Evolutionary conservation across 108 stramenopile genomes (phyloP).

Genomic region (Stephanodiscus minutulus): DNA sequence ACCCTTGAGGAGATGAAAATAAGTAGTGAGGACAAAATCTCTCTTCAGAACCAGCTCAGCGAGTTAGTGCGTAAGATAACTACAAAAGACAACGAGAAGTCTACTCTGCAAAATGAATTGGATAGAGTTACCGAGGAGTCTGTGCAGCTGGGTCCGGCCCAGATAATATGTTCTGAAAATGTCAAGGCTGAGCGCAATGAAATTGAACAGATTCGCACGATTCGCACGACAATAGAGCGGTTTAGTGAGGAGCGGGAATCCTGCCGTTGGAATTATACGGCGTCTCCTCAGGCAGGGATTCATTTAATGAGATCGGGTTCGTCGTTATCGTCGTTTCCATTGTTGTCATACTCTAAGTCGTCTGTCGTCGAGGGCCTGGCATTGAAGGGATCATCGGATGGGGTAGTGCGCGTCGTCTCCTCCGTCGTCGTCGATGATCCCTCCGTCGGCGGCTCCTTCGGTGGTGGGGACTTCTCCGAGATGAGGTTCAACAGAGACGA

Average conservation of each 20-base stretch:
- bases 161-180: conserved; percentile 61
- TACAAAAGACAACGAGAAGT: conserved; percentile 31
- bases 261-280: conserved; percentile 61
- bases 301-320: no score
- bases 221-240: conserved; percentile 56
- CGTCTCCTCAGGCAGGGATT: no score
- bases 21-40: conserved; percentile 19
- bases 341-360: no score
- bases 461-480: no score
- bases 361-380: no score
- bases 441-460: no score
- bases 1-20: conserved; percentile 25
- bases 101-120: conserved; percentile 13
- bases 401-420: no score
- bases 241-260: conserved; percentile 64
- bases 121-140: conserved; percentile 33
- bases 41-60: conserved; percentile 29
- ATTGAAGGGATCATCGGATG: no score
- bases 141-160: conserved; percentile 46
- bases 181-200: conserved; percentile 65
- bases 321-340: no score
- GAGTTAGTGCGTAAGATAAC: conserved; percentile 25
- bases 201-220: conserved; percentile 69
- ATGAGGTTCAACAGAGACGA: no score
- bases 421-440: no score